Conservation (phyloP, 306 rosid species). For the Astragalus glycyphyllos region DNA sequence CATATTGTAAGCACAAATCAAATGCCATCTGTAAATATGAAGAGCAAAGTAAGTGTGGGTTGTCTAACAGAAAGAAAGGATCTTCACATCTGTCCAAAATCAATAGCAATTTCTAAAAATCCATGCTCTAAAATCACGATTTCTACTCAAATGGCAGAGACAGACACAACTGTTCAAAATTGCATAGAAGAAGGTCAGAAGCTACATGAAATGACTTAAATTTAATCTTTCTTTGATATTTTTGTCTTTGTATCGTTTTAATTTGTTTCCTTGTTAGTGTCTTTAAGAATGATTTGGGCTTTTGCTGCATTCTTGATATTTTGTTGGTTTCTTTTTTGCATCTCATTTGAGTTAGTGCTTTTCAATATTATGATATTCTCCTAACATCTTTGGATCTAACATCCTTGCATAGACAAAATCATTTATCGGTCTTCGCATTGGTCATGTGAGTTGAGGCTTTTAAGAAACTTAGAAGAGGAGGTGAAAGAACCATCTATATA, state of each 20-base stretch:
- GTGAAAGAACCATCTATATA: constrained; percentile 5
- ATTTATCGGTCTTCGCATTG: constrained; percentile 7
- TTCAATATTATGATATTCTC: too few relatives aligned
- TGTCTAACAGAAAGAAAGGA: constrained; percentile 80
- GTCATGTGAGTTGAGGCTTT: constrained; percentile 19
- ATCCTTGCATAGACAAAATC: constrained; percentile 11
- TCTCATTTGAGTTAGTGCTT: too few relatives aligned
- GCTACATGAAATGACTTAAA: constrained; percentile 27
- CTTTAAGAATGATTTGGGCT: constrained; percentile 1
- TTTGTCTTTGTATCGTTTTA: not conserved
- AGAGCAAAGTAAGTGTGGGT: constrained; percentile 75
- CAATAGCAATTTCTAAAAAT: constrained; percentile 78
- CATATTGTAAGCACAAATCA: constrained; percentile 62
- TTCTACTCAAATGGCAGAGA: constrained; percentile 59
- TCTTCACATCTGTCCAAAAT: constrained; percentile 75
- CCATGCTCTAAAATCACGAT: constrained; percentile 57
- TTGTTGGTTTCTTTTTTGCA: constrained; percentile 30
- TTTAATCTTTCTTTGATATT: constrained; percentile 23
- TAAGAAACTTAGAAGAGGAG: constrained; percentile 21
- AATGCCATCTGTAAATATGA: constrained; percentile 98
- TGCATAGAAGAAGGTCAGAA: constrained; percentile 71
- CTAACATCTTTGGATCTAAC: too few relatives aligned
- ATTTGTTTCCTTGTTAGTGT: not conserved
- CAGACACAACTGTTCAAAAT: constrained; percentile 54
- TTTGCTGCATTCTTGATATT: constrained; percentile 15